Conservation (phyloP, 768 basidiomycete species). For the Rhodocollybia butyracea region DNA sequence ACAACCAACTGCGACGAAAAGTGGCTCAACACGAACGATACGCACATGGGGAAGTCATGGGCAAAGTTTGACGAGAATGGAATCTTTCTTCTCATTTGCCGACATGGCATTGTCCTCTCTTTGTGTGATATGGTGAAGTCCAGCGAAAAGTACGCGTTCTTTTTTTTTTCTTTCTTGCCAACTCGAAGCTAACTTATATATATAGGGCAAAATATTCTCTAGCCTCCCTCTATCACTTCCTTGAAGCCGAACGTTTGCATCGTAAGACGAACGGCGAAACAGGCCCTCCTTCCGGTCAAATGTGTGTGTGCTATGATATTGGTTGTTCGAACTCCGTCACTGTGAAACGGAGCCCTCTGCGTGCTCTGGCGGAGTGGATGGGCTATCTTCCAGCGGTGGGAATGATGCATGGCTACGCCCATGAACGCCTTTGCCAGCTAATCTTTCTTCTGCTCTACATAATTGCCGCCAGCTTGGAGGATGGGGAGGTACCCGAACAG, state of each 20-base stretch:
- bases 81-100: constrained; percentile 4
- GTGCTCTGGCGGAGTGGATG: background rate
- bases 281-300: background rate
- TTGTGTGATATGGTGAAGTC: constrained; percentile 5
- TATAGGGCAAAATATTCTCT: constrained; percentile 20
- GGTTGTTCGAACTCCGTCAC: constrained; percentile 20
- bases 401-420: constrained; percentile 20
- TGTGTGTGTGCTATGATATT: constrained; percentile 19
- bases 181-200: background rate
- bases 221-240: constrained; percentile 15
- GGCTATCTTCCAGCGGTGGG: background rate
- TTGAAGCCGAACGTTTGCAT: background rate
- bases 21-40: constrained; percentile 12
- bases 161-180: background rate
- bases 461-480: constrained; percentile 15
- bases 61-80: constrained; percentile 9
- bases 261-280: background rate
- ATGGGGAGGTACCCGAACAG: constrained; percentile 18
- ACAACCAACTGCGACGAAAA: background rate
- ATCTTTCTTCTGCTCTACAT: constrained; percentile 14
- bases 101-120: constrained; percentile 3
- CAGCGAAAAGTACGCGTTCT: background rate
- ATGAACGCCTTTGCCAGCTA: constrained; percentile 20
- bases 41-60: constrained; percentile 3
- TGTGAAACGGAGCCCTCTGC: constrained; percentile 15